phyloP scores from a whole-genome alignment of 352 stramenopile genomes.

The Pythium vanterpoolii region DNA sequence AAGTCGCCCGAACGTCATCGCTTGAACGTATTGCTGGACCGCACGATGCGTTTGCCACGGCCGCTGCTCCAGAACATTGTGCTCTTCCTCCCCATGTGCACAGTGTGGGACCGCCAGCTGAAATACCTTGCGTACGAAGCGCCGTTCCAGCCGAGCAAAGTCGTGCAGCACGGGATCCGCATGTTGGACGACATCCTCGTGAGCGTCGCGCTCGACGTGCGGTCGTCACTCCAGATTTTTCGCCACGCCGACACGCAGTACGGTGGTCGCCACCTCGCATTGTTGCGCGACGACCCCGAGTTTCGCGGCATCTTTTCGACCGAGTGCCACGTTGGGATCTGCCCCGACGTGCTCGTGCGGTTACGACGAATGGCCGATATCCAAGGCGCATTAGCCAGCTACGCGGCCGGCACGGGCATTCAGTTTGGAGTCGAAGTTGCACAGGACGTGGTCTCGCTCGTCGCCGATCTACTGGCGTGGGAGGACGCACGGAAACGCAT shows the following conservation, averaged over 20 bases:
- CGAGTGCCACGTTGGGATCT: slow-evolving; percentile 48
- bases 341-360: slow-evolving; percentile 47
- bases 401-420: slow-evolving; percentile 57
- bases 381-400: slow-evolving; percentile 66
- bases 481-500: slow-evolving; percentile 52
- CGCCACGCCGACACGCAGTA: slow-evolving; percentile 34
- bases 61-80: slow-evolving; percentile 81
- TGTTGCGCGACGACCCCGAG: slow-evolving; percentile 64
- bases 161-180: slow-evolving; percentile 74
- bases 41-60: slow-evolving; percentile 67
- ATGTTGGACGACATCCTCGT: slow-evolving; percentile 84
- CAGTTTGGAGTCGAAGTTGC: slow-evolving; percentile 78
- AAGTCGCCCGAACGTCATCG: slow-evolving; percentile 41
- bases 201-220: slow-evolving; percentile 66
- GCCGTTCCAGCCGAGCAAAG: slow-evolving; percentile 62
- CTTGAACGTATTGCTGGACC: slow-evolving; percentile 56
- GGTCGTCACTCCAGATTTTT: slow-evolving; percentile 45
- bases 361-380: slow-evolving; percentile 77
- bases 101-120: slow-evolving; percentile 77
- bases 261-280: slow-evolving; percentile 57
- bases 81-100: slow-evolving; percentile 65
- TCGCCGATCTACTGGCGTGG: slow-evolving; percentile 70
- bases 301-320: slow-evolving; percentile 60
- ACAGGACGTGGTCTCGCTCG: slow-evolving; percentile 69
- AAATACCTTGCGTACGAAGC: slow-evolving; percentile 79